A percentile compares a stretch with the other conserved stretches of the same genome.
These are phyloP conservation scores for Scedosporium boydii DNA, from an alignment of 2,329 filamentous ascomycete species.

Conservation along the genomic window DNA sequence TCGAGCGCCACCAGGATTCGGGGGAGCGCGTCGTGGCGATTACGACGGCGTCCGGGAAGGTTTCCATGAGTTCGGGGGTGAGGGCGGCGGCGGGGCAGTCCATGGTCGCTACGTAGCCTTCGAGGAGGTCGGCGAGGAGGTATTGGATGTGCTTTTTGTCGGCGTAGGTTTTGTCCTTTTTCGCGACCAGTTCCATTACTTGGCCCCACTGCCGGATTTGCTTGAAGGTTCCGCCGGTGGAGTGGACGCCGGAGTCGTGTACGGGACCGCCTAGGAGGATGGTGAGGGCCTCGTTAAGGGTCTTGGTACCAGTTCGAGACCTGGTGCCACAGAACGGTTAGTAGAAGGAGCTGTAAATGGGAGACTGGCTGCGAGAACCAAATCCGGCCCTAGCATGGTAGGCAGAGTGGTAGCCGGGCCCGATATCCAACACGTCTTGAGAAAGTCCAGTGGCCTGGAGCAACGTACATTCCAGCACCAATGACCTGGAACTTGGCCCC, in stretches of 20 bases:
- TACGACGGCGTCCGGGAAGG: constrained; percentile 40
- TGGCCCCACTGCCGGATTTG: constrained; percentile 14
- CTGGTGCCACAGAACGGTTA: constrained; percentile 3
- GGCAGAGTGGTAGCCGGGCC: not conserved
- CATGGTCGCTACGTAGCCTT: constrained; percentile 26
- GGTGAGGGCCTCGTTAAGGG: constrained; percentile 25
- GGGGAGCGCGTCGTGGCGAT: constrained; percentile 31
- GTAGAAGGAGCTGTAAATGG: not conserved
- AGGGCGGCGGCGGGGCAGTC: constrained; percentile 33
- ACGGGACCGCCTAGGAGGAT: constrained; percentile 24
- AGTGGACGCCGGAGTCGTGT: constrained; percentile 25
- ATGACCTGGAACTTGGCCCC: constrained; percentile 25
- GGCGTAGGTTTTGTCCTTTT: constrained; percentile 15
- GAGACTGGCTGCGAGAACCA: not conserved
- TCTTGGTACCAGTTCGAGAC: constrained; percentile 27
- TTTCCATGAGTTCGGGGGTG: constrained; percentile 33
- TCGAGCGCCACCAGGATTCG: constrained; percentile 23
- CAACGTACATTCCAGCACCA: constrained; percentile 24
- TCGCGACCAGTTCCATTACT: constrained; percentile 22
- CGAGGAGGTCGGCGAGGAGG: constrained; percentile 22
- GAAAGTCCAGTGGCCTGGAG: not conserved
- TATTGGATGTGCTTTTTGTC: constrained; percentile 24
- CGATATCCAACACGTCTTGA: not conserved
- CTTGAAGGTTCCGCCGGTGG: constrained; percentile 9
- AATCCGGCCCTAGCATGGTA: not conserved